These are phyloP conservation scores for Aspergillus uvarum DNA, from an alignment of 2,329 filamentous ascomycete genomes.

Conservation along the genomic window DNA sequence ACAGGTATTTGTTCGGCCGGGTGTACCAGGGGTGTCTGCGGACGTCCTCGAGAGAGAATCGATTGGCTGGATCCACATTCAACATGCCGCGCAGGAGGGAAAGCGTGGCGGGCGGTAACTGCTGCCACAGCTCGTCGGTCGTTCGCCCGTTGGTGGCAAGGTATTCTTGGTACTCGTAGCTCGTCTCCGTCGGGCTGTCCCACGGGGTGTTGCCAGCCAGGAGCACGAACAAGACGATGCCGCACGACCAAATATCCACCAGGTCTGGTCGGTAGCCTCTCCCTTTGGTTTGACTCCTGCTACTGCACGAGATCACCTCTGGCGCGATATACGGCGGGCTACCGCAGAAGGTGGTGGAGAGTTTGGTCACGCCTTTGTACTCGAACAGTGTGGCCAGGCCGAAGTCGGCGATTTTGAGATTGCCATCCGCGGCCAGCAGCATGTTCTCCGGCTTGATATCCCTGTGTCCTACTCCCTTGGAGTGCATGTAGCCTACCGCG, in stretches of 20 bases:
- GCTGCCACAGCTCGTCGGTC: constrained; percentile 80
- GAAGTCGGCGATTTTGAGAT: constrained; percentile 94
- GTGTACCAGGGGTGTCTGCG: constrained; percentile 95
- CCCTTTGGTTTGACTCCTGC: constrained; percentile 50
- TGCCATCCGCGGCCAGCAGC: constrained; percentile 76
- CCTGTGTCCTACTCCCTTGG: constrained; percentile 89
- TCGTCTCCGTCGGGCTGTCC: constrained; percentile 84
- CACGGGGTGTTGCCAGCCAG: constrained; percentile 96
- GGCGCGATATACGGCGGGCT: constrained; percentile 97
- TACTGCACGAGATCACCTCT: constrained; percentile 67
- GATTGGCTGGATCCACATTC: constrained; percentile 68
- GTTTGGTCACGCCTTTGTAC: constrained; percentile 78
- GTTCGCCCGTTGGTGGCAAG: constrained; percentile 75
- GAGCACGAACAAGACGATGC: constrained; percentile 94
- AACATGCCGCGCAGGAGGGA: constrained; percentile 93
- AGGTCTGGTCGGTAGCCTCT: constrained; percentile 63
- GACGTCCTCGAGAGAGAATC: constrained; percentile 84
- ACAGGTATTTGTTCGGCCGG: constrained; percentile 73
- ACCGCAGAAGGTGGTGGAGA: constrained; percentile 86
- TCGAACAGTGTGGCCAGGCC: constrained; percentile 92
- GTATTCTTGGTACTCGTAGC: constrained; percentile 91
- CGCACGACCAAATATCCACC: constrained; percentile 95
- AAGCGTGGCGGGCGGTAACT: constrained; percentile 69
- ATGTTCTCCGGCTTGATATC: constrained; percentile 96
- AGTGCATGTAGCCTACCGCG: constrained; percentile 93